Percentiles rank a stretch among this genome's conserved stretches.
Conservation (phyloP, 129 eudicot species). For the Scalesia atractyloides region DNA sequence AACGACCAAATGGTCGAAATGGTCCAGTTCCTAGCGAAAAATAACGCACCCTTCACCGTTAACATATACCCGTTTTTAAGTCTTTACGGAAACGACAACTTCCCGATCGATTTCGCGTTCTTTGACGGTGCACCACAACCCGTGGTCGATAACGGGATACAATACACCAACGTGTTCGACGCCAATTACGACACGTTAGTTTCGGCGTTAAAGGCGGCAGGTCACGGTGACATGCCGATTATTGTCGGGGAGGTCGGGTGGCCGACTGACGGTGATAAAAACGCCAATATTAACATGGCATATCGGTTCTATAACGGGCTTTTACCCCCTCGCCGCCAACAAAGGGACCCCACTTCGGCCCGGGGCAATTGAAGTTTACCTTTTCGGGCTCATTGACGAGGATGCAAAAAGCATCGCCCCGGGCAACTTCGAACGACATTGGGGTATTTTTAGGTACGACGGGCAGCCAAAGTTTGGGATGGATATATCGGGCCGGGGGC, state of each 20-base stretch:
- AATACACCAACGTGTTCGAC: conserved; percentile 81
- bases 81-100: conserved; percentile 22
- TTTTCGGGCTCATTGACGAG: conserved; percentile 26
- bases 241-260: conserved; percentile 94
- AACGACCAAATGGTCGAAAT: conserved; percentile 24
- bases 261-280: conserved; percentile 88
- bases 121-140: conserved; percentile 72
- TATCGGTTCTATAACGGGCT: conserved; percentile 76
- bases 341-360: conserved; percentile 42
- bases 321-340: conserved; percentile 60
- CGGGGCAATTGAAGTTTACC: conserved; percentile 25
- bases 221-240: conserved; percentile 60
- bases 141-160: conserved; percentile 55
- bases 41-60: conserved; percentile 29
- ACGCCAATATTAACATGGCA: conserved; percentile 61
- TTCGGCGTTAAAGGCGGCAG: conserved; percentile 61
- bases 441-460: conserved; percentile 31
- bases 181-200: conserved; percentile 89
- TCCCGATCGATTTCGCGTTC: conserved; percentile 52
- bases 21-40: conserved; percentile 16
- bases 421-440: conserved; percentile 29
- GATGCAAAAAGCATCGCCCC: conserved; percentile 26
- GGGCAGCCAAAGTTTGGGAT: conserved; percentile 29
- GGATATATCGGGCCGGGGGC: conserved; percentile 45
- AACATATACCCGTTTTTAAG: conserved; percentile 40